A percentile compares a stretch with the other conserved stretches of the same genome.
These are phyloP conservation scores for Trichoderma koningii DNA, from an alignment of 2,329 filamentous ascomycete genomes.

Conservation along the genomic window DNA sequence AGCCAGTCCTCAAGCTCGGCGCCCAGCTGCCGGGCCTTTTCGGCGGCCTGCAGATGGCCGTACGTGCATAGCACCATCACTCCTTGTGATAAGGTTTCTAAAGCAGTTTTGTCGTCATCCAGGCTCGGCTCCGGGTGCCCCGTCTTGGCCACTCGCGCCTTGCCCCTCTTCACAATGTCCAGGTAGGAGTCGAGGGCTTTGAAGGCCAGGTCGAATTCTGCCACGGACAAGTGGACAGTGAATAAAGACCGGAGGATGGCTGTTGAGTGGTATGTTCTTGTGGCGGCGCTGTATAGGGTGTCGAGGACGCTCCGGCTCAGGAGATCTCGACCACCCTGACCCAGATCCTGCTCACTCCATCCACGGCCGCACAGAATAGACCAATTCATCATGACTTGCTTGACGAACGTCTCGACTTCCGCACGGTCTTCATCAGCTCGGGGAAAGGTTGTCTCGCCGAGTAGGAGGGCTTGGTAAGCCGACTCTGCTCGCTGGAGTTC, in stretches of 20 bases:
- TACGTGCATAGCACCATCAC: slow-evolving; percentile 81
- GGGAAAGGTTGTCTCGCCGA: slow-evolving; percentile 81
- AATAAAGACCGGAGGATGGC: slow-evolving; percentile 84
- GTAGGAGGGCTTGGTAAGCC: slow-evolving; percentile 75
- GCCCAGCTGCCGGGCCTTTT: slow-evolving; percentile 74
- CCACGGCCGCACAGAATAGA: slow-evolving; percentile 72
- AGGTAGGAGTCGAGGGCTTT: slow-evolving; percentile 91
- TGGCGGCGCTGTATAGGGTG: slow-evolving; percentile 85
- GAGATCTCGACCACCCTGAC: slow-evolving; percentile 74
- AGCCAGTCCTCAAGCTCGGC: slow-evolving; percentile 75
- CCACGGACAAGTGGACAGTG: slow-evolving; percentile 79
- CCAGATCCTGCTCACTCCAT: slow-evolving; percentile 81
- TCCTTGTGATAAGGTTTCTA: slow-evolving; percentile 78
- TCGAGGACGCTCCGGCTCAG: slow-evolving; percentile 78
- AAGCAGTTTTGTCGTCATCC: slow-evolving; percentile 74
- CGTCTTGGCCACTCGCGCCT: slow-evolving; percentile 78
- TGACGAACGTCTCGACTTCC: slow-evolving; percentile 80
- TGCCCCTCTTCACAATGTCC: slow-evolving; percentile 82
- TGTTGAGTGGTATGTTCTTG: slow-evolving; percentile 94
- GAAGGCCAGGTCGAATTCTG: slow-evolving; percentile 89
- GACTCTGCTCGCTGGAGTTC: slow-evolving; percentile 80
- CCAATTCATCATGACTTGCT: slow-evolving; percentile 84
- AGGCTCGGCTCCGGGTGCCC: slow-evolving; percentile 70
- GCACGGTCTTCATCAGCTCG: slow-evolving; percentile 75
- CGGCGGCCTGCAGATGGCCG: slow-evolving; percentile 70